These are phyloP conservation scores for Dioszegia hungarica DNA, from an alignment of 768 basidiomycete species.

Conservation along the genomic window DNA sequence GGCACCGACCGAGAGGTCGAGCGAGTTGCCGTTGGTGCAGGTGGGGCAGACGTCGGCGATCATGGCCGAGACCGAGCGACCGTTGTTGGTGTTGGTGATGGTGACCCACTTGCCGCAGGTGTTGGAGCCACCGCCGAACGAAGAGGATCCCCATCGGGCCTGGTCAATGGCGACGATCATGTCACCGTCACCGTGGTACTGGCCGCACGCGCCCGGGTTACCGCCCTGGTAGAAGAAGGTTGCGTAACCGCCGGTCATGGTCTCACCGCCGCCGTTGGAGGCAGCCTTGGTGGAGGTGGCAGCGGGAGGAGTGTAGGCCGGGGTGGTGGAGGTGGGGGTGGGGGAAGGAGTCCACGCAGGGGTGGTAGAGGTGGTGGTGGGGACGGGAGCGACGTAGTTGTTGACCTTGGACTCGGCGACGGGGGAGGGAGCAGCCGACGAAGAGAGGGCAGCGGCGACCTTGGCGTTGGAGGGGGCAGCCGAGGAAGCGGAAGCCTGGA, in stretches of 20 bases:
- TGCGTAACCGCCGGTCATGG: constrained; percentile 48
- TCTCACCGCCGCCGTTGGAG: constrained; percentile 21
- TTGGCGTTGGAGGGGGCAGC: constrained; percentile 13
- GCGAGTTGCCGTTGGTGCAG: constrained; percentile 62
- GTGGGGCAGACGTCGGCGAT: constrained; percentile 80
- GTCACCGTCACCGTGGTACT: constrained; percentile 55
- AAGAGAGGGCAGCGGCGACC: constrained; percentile 17
- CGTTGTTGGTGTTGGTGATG: constrained; percentile 62
- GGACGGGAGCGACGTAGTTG: constrained; percentile 12
- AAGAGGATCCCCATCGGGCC: constrained; percentile 49
- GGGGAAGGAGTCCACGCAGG: constrained; percentile 28
- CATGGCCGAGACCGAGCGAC: constrained; percentile 59
- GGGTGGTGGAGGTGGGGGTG: constrained; percentile 14
- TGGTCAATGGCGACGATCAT: constrained; percentile 54
- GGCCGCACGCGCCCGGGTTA: constrained; percentile 74
- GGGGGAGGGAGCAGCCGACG: constrained; percentile 14
- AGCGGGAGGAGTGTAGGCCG: constrained; percentile 26
- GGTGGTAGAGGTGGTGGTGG: constrained; percentile 17
- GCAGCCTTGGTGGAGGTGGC: constrained; percentile 23
- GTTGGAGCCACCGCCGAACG: constrained; percentile 56
- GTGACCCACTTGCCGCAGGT: constrained; percentile 64
- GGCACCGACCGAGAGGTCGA: constrained; percentile 57
- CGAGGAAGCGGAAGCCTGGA: constrained; percentile 20
- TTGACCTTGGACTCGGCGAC: constrained; percentile 11
- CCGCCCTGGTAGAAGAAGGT: constrained; percentile 67